These are phyloP conservation scores for Thielaviopsis euricoi DNA, from an alignment of 2,329 filamentous ascomycete species.

Conservation along the genomic window DNA sequence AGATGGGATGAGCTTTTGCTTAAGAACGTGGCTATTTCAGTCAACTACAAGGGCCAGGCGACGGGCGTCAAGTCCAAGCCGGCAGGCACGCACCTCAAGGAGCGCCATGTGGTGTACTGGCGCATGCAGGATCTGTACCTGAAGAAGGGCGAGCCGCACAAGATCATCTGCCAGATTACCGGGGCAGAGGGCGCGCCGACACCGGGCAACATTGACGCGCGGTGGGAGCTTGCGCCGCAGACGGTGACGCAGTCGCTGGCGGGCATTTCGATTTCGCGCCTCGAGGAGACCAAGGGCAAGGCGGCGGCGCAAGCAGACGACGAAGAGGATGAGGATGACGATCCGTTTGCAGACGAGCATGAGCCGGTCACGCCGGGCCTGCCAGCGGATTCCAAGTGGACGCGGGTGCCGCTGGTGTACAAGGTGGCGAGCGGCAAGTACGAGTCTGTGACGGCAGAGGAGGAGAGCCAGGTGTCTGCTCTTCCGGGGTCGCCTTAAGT, in stretches of 20 bases:
- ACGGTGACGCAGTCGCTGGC: conserved; percentile 17
- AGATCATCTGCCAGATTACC: conserved; percentile 67
- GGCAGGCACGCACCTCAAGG: conserved; percentile 59
- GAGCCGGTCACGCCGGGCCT: conserved; percentile 13
- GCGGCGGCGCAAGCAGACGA: conserved; percentile 18
- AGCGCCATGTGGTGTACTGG: conserved; percentile 68
- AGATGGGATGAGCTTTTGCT: conserved; percentile 16
- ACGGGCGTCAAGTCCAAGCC: conserved; percentile 62
- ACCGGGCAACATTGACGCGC: conserved; percentile 63
- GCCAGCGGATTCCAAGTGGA: conserved; percentile 35
- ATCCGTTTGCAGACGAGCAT: conserved; percentile 50
- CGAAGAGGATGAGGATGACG: conserved; percentile 23
- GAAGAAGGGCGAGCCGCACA: conserved; percentile 38
- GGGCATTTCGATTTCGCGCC: conserved; percentile 47
- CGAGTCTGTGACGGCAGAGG: conserved; percentile 29
- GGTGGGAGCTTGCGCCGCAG: conserved; percentile 47
- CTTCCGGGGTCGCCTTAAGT: not conserved
- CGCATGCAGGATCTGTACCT: conserved; percentile 49
- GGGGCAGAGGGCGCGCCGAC: conserved; percentile 55
- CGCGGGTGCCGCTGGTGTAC: conserved; percentile 44
- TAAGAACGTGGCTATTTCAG: conserved; percentile 60
- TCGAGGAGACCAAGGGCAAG: conserved; percentile 36
- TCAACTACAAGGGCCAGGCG: conserved; percentile 53
- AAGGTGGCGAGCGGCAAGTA: conserved; percentile 66
- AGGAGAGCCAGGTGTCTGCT: not conserved